Evolutionary conservation across 1,284 basidiomycete genomes (phyloP).

Genomic region (Papiliotrema nemorosa): DNA sequence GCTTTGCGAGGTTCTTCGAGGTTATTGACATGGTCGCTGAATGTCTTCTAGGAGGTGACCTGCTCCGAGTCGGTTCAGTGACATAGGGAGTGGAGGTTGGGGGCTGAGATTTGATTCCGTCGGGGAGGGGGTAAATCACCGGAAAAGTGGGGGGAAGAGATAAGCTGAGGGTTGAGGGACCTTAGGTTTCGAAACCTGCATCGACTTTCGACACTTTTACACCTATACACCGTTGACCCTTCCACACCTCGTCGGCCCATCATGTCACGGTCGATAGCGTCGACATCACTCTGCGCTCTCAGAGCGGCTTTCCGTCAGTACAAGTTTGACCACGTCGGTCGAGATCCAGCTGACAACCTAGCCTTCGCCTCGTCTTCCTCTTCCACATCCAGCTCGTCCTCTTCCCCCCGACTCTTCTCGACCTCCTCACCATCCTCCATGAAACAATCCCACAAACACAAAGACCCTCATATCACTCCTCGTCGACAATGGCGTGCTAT

Average conservation of each 20-base stretch:
- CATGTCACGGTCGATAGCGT: neutral
- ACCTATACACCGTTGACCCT: too few species aligned
- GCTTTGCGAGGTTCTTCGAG: constrained; percentile 4
- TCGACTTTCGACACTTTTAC: too few species aligned
- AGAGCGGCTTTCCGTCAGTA: neutral
- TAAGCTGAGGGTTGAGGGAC: too few species aligned
- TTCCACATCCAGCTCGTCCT: constrained; percentile 3
- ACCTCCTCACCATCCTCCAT: constrained; percentile 16
- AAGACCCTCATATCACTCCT: too few species aligned
- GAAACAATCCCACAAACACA: too few species aligned
- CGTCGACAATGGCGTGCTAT: too few species aligned
- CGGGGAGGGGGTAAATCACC: too few species aligned
- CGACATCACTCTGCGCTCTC: neutral
- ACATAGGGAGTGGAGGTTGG: too few species aligned
- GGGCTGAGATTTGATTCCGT: too few species aligned
- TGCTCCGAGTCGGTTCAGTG: neutral
- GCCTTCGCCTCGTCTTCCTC: constrained; percentile 1
- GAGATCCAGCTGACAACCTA: constrained; percentile 1
- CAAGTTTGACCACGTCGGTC: neutral
- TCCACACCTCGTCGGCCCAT: too few species aligned
- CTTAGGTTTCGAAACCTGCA: too few species aligned
- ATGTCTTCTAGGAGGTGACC: neutral
- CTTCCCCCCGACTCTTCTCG: constrained; percentile 16
- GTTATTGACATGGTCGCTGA: constrained; percentile 5
- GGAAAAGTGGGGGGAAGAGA: too few species aligned